Base-by-base conservation (phyloP, 257 asterid genomes). In the Penstemon eatonii region DNA sequence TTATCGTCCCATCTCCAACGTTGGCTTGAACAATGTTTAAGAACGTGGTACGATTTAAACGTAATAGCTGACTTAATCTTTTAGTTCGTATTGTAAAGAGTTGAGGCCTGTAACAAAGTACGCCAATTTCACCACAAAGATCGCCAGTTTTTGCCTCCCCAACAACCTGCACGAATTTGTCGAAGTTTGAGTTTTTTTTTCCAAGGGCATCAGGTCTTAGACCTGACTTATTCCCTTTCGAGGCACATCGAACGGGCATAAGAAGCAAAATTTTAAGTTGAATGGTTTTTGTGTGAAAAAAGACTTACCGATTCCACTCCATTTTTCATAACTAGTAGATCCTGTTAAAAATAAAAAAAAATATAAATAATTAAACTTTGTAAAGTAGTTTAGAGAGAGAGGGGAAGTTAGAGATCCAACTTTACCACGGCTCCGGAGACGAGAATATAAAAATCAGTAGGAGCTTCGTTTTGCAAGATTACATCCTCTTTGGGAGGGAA, bases 101-200 rank as follows among this genome's bases (percentile, higher is more conserved):
- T 71, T 94, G 99, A 72, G 99, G 97, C 81, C 88, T 83, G 53
- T 82, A 88, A 60, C 97, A 94, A 39, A 94, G 86, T 56, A 85
- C 96, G 56, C 99, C 96, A 51, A 94, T 88, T 79, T 94, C 97
- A 50, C 97, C 99, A 72, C 90, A 85, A 8, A 84, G 77, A n/a
- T 89, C 96, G 5, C 99, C 97, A 2, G 86, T 71, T 79, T 77
- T 85, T 9, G 95, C 97, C 80, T 84, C 85, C 43, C 97, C 97
- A 37, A 84, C 70, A 57, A 86, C 82, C 97, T 89, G 90, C 52
- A 82, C 47, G 25, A n/a, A 80, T 72, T 68, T 9, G 9, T 58
- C 56, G 7, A 10, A 59, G 18, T 33, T 57, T 65, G 9, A 47
- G 33, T 25, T 25, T 25, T 1, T 25, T 25, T 25, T 25, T 2